phyloP scores from a whole-genome alignment of 2,329 filamentous ascomycete species.

The Botrytis aclada region DNA sequence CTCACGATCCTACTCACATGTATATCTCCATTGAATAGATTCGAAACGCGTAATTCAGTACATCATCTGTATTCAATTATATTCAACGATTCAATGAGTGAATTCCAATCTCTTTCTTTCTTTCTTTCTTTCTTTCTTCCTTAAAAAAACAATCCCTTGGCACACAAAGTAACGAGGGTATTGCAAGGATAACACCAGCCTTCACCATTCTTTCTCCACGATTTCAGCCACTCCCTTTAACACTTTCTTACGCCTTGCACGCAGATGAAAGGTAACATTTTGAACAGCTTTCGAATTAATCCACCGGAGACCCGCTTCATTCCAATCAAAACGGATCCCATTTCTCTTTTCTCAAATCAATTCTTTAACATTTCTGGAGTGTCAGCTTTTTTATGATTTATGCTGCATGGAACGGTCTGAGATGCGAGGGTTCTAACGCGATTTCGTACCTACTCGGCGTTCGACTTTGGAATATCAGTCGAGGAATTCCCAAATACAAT shows the following conservation, averaged over 20 bases:
- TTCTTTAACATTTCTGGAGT: not conserved
- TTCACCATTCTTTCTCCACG: slow-evolving; percentile 19
- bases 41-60: not conserved
- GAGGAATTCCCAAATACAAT: slow-evolving; percentile 23
- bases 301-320: slow-evolving; percentile 15
- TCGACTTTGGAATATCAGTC: slow-evolving; percentile 6
- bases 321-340: not conserved
- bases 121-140: not conserved
- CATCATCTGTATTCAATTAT: not conserved
- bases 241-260: not conserved
- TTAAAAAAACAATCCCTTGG: not conserved
- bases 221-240: slow-evolving; percentile 17
- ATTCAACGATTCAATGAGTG: not conserved
- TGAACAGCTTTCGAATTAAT: slow-evolving; percentile 8
- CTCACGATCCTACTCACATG: not conserved
- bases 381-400: not conserved
- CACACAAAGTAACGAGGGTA: not conserved
- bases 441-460: slow-evolving; percentile 10
- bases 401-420: slow-evolving; percentile 8
- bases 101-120: not conserved
- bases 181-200: slow-evolving; percentile 15
- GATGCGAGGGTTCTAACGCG: slow-evolving; percentile 8
- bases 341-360: slow-evolving; percentile 10
- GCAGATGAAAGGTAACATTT: slow-evolving; percentile 1
- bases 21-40: not conserved